phyloP scores from a whole-genome alignment of 2,329 filamentous ascomycete genomes.

The Cytospora mali region DNA sequence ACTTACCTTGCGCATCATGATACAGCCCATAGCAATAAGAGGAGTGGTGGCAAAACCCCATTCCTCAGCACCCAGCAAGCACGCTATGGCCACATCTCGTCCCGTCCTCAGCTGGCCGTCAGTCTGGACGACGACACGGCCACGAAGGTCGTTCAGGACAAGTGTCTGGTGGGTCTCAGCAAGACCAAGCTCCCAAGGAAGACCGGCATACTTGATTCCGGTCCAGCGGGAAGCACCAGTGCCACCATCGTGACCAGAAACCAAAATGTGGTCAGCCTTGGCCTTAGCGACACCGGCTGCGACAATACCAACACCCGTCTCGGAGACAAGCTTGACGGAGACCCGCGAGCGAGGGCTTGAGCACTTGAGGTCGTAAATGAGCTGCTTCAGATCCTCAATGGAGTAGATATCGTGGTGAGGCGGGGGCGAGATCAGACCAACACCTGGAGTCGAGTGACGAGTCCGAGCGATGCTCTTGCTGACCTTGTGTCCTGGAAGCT shows the following conservation, averaged over 20 bases:
- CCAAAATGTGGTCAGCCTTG: conserved; percentile 94
- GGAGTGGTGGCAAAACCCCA: conserved; percentile 96
- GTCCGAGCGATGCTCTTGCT: conserved; percentile 92
- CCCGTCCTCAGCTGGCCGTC: conserved; percentile 93
- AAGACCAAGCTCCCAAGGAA: conserved; percentile 95
- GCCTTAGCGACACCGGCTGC: conserved; percentile 97
- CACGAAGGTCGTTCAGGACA: conserved; percentile 92
- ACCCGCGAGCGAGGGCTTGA: conserved; percentile 89
- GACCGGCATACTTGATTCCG: conserved; percentile 96
- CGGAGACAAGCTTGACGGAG: conserved; percentile 96
- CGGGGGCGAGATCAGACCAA: conserved; percentile 92
- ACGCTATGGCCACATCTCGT: conserved; percentile 91
- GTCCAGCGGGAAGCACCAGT: conserved; percentile 97
- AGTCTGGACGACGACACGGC: conserved; percentile 93
- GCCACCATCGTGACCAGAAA: conserved; percentile 95
- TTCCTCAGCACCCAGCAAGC: conserved; percentile 94
- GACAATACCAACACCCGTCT: conserved; percentile 96
- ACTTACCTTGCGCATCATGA: too few relatives aligned
- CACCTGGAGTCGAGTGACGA: conserved; percentile 92
- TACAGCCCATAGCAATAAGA: conserved; percentile 94
- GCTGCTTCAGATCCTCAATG: conserved; percentile 95
- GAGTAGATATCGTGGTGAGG: conserved; percentile 99
- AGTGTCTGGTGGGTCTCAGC: conserved; percentile 97
- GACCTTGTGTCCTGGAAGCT: conserved; percentile 95
- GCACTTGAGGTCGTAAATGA: conserved; percentile 98